Evolutionary conservation across 345 rosid genomes (phyloP).

Genomic region (Gossypium longicalyx): DNA sequence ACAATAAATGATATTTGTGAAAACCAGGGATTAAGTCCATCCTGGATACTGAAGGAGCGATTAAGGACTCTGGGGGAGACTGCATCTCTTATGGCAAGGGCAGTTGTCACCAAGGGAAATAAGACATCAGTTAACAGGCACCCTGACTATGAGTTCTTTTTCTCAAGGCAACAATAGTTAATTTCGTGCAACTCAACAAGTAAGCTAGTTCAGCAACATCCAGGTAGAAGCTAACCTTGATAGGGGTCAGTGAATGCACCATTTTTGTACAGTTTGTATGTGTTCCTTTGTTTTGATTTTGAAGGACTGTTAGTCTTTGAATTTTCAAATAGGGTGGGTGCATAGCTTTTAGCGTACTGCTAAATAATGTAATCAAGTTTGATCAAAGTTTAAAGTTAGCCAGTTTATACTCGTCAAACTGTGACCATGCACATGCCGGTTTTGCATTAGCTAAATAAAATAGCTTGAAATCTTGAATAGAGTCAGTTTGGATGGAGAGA

Average conservation of each 20-base stretch:
- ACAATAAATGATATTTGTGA: slow-evolving; percentile 13
- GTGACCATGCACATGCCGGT: not conserved
- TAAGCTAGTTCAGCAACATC: not conserved
- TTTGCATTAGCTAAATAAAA: not conserved
- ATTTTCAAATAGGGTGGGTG: not conserved
- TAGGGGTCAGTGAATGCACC: not conserved
- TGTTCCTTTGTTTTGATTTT: not conserved
- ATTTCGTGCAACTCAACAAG: not conserved
- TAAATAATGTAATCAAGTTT: not conserved
- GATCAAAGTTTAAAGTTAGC: not conserved
- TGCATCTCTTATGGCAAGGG: slow-evolving; percentile 48
- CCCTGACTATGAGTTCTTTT: slow-evolving; percentile 52
- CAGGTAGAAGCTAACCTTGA: slow-evolving; percentile 14
- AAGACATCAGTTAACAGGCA: slow-evolving; percentile 36
- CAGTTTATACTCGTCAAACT: not conserved
- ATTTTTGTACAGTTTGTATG: slow-evolving; percentile 2
- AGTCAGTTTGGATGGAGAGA: not conserved
- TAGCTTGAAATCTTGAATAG: not conserved
- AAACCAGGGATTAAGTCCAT: slow-evolving; percentile 22
- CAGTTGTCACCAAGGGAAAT: slow-evolving; percentile 37
- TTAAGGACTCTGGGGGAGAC: slow-evolving; percentile 45
- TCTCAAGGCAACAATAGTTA: slow-evolving; percentile 29
- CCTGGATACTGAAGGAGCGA: slow-evolving; percentile 41
- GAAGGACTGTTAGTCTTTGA: not conserved
- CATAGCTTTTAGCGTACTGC: not conserved